Base-by-base conservation (phyloP, 768 basidiomycete species). In the Postia placenta region DNA sequence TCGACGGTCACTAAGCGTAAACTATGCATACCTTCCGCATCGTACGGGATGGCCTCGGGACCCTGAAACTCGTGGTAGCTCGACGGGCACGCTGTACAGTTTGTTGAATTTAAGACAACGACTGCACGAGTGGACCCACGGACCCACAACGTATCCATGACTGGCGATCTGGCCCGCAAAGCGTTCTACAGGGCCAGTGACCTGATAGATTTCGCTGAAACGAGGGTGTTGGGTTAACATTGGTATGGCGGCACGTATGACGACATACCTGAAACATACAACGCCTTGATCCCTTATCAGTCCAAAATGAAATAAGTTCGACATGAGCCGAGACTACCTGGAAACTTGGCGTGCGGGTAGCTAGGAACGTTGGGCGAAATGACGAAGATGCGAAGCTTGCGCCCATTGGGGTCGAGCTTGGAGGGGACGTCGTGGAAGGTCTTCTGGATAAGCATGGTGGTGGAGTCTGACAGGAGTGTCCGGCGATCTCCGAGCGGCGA, bases 131-230 rank as follows among this genome's bases (percentile, higher is more conserved):
- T 28, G 43, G 28, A 24, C 19, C 6, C 7, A 63, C 83, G 24
- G 47, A 87, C 89, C 89, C 11, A 89, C 87, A 41, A 92, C 78
- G 56, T 79, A 90, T 54, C 90, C 90, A 25, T 91, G 85, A 53
- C 85, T 89, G 7, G 90, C 91, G 56, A 93, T 91, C 68, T 88
- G 86, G 12, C 86, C 83, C 0, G 87, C 87, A 61, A 89, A 92
- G 43, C 93, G 80, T 64, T 94, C 92, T n/a, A 95, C 93, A 28
- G 93, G 93, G 0, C 92, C 92, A n/a, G 91, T 94, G 1, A 94
- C 92, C 64, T 91, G 89, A 63, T 96, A 97, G 47, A 97, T 97
- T 70, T 95, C 93, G 59, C 91, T 92, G 60, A 30, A 19, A 37
- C 37, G 40, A 33, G 30, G 9, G 30, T 33, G 30, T 33, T n/a